Percentiles rank a stretch among this genome's conserved stretches.
Evolutionary conservation across 2,329 filamentous ascomycete species (phyloP).

Genomic region (Pseudogymnoascus pannorum): DNA sequence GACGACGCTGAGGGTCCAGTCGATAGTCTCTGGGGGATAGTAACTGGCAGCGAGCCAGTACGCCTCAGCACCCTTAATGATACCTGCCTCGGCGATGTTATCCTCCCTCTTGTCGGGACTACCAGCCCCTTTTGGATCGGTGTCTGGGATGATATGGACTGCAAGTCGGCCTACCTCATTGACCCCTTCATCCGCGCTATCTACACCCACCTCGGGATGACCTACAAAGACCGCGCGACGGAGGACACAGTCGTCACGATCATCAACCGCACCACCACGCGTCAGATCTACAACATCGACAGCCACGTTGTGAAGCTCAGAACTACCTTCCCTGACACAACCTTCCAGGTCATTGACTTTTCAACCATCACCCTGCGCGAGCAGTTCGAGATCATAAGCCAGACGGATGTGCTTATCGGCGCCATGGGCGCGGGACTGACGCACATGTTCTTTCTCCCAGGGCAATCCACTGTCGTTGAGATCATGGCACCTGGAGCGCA

Average conservation of each 20-base stretch:
- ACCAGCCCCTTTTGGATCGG: constrained; percentile 25
- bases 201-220: constrained; percentile 13
- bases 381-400: constrained; percentile 19
- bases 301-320: constrained; percentile 14
- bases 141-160: constrained; percentile 16
- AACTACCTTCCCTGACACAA: constrained; percentile 16
- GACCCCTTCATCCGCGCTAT: constrained; percentile 16
- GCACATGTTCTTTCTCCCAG: constrained; percentile 22
- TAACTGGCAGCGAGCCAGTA: constrained; percentile 20
- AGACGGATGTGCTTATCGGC: constrained; percentile 21
- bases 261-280: constrained; percentile 18
- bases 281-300: constrained; percentile 18
- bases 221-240: neutral
- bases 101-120: constrained; percentile 23
- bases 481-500: constrained; percentile 10
- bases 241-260: constrained; percentile 18
- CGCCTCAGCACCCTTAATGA: constrained; percentile 17
- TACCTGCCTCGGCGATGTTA: constrained; percentile 22
- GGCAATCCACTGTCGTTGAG: constrained; percentile 19
- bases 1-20: constrained; percentile 15
- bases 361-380: constrained; percentile 17
- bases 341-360: constrained; percentile 19
- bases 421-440: constrained; percentile 24
- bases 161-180: constrained; percentile 13
- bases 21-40: constrained; percentile 21